phyloP scores from a whole-genome alignment of 2,329 filamentous ascomycete species.

The Diaporthe amygdali region DNA sequence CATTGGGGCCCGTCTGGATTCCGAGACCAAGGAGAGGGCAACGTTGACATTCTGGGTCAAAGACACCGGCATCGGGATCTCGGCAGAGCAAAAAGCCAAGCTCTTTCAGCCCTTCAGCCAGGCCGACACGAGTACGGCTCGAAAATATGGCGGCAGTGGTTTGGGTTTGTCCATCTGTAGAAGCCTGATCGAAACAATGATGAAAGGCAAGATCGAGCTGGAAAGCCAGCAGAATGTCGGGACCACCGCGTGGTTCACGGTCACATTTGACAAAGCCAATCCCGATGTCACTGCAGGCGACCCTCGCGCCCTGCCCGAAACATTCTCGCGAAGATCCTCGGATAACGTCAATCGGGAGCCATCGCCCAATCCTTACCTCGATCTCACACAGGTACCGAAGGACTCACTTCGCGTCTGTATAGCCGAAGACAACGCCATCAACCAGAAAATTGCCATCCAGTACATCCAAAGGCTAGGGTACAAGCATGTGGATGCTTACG shows the following conservation, averaged over 20 bases:
- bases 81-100: constrained; percentile 79
- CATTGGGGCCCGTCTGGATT: constrained; percentile 75
- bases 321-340: constrained; percentile 27
- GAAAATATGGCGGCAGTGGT: constrained; percentile 91
- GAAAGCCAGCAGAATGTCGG: constrained; percentile 77
- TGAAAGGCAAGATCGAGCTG: constrained; percentile 84
- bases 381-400: constrained; percentile 75
- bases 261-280: constrained; percentile 84
- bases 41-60: constrained; percentile 84
- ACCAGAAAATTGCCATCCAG: constrained; percentile 90
- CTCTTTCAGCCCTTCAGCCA: constrained; percentile 93
- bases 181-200: constrained; percentile 89
- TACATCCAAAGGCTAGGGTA: constrained; percentile 89
- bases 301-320: constrained; percentile 24
- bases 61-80: constrained; percentile 92
- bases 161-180: constrained; percentile 94
- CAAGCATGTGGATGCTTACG: constrained; percentile 80
- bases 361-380: constrained; percentile 56
- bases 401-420: constrained; percentile 87
- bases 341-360: constrained; percentile 39
- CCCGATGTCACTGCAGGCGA: constrained; percentile 64
- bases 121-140: constrained; percentile 86
- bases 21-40: constrained; percentile 72
- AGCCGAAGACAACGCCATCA: constrained; percentile 94
- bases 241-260: constrained; percentile 77